Evolutionary conservation across 768 basidiomycete genomes (phyloP).

Genomic region (Xerocomus potaroensis): DNA sequence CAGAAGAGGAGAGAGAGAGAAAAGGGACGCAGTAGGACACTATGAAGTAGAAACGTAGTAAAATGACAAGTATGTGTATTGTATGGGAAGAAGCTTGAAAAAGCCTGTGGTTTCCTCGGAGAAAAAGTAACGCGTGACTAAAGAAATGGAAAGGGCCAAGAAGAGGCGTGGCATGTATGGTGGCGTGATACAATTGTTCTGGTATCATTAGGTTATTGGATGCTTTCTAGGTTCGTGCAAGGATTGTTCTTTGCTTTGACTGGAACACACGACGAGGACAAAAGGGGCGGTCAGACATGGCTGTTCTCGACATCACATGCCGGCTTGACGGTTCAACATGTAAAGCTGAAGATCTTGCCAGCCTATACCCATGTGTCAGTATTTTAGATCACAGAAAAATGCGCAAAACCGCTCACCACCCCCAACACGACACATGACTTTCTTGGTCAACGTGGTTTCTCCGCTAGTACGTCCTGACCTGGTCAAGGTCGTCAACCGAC

Average conservation of each 20-base stretch:
- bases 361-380: slow-evolving; percentile 36
- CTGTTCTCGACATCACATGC: slow-evolving; percentile 30
- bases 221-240: slow-evolving; percentile 27
- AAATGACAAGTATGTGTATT: slow-evolving; percentile 10
- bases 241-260: slow-evolving; percentile 16
- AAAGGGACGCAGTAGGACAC: slow-evolving; percentile 3
- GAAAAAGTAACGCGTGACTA: slow-evolving; percentile 2
- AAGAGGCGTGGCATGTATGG: slow-evolving; percentile 5
- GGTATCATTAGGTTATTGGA: slow-evolving; percentile 24
- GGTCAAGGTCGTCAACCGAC: slow-evolving; percentile 74
- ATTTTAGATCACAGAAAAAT: not conserved
- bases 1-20: not conserved
- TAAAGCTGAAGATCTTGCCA: slow-evolving; percentile 81
- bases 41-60: slow-evolving; percentile 13
- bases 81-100: not conserved
- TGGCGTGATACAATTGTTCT: slow-evolving; percentile 20
- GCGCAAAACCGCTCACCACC: slow-evolving; percentile 53
- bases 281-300: not conserved
- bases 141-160: slow-evolving; percentile 3
- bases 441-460: slow-evolving; percentile 52
- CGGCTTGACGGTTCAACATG: slow-evolving; percentile 72
- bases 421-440: slow-evolving; percentile 89
- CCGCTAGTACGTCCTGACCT: slow-evolving; percentile 47
- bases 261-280: not conserved
- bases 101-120: not conserved